A percentile compares a stretch with the other conserved stretches of the same genome.
Conservation (phyloP, 176 grass and related monocot species). For the Rhipidocladum racemiflorum region DNA sequence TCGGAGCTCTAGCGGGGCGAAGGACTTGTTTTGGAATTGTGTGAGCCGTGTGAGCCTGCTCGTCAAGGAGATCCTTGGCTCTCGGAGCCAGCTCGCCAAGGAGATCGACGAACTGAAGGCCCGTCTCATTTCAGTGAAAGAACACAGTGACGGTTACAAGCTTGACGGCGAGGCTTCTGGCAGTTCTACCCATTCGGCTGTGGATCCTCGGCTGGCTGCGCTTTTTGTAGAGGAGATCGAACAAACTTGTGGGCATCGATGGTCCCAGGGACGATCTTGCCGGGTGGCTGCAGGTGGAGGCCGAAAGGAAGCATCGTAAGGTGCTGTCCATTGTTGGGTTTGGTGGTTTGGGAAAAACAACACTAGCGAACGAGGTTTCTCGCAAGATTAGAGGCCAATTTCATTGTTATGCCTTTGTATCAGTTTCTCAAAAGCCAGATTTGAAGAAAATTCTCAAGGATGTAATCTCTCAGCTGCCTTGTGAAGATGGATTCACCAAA, state of each 20-base stretch:
- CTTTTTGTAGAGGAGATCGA: no score
- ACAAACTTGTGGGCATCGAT: no score
- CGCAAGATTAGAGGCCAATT: not conserved
- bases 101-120: not conserved
- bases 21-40: not conserved
- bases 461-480: not conserved
- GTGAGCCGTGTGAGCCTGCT: not conserved
- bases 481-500: no score
- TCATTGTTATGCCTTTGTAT: not conserved
- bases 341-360: not conserved
- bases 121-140: not conserved
- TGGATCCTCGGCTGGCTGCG: no score
- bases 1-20: not conserved
- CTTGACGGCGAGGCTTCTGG: not conserved
- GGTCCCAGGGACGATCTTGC: no score
- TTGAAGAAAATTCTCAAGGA: not conserved
- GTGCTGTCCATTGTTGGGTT: not conserved
- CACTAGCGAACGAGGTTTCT: not conserved
- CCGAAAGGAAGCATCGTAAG: not conserved
- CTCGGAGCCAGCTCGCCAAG: not conserved
- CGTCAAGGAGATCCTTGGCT: not conserved
- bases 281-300: no score
- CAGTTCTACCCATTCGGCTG: rapidly evolving
- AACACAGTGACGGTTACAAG: not conserved
- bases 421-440: not conserved